Conservation (phyloP, 148 eudicot genomes). For the Rhododendron mucronatum region DNA sequence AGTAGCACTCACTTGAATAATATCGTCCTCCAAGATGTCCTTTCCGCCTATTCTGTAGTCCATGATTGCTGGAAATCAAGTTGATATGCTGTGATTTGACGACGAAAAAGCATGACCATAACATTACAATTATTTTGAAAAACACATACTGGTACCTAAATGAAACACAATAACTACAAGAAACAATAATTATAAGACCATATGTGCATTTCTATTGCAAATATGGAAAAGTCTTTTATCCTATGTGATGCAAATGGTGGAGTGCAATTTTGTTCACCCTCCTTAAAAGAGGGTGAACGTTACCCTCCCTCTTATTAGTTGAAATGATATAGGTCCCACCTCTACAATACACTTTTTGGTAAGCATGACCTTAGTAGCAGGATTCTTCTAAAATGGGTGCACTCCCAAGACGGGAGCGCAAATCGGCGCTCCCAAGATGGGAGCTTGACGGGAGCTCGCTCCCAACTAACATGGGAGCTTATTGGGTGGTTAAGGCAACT, state of each 20-base stretch:
- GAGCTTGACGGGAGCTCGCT: too few relatives aligned
- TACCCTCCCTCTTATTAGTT: too few relatives aligned
- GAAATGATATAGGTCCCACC: too few relatives aligned
- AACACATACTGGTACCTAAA: constrained; percentile 38
- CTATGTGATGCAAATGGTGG: not conserved
- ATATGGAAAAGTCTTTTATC: not conserved
- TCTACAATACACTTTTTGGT: too few relatives aligned
- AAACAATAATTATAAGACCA: constrained; percentile 16
- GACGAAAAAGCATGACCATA: constrained; percentile 34
- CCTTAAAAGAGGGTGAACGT: too few relatives aligned
- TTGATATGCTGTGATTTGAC: constrained; percentile 47
- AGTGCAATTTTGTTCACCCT: too few relatives aligned
- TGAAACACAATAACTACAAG: constrained; percentile 17
- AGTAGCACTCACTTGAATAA: constrained; percentile 72
- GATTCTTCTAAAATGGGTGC: too few relatives aligned
- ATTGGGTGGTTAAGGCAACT: too few relatives aligned
- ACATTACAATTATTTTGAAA: constrained; percentile 31
- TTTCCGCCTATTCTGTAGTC: constrained; percentile 75
- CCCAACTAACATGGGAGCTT: too few relatives aligned
- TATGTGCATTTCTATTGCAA: not conserved
- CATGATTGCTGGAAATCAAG: constrained; percentile 88
- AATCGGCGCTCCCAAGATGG: too few relatives aligned
- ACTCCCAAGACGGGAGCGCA: too few relatives aligned
- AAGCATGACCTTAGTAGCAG: too few relatives aligned
- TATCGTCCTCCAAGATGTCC: constrained; percentile 76